phyloP scores from a whole-genome alignment of 331 rosid species.

The Phaseolus coccineus region DNA sequence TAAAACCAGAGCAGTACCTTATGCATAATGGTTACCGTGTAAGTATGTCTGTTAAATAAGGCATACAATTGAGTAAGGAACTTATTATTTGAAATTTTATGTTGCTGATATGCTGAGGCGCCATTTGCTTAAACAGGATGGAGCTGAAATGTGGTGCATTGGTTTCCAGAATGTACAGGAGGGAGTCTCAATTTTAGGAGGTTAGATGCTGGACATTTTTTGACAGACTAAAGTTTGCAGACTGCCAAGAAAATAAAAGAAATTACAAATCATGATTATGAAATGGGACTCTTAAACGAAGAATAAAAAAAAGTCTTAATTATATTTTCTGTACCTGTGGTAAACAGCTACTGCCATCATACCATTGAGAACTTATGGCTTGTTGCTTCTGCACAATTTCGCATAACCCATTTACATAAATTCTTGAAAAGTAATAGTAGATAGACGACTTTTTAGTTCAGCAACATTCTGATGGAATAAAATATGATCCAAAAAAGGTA shows the following conservation, averaged over 20 bases:
- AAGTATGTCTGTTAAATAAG: slow-evolving; percentile 49
- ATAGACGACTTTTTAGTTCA: slow-evolving; percentile 11
- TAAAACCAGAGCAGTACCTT: slow-evolving; percentile 94
- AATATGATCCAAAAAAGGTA: slow-evolving; percentile 13
- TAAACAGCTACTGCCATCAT: slow-evolving; percentile 12
- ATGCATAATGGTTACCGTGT: slow-evolving; percentile 64
- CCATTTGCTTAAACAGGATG: slow-evolving; percentile 60
- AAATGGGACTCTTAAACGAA: slow-evolving; percentile 14
- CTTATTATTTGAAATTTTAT: slow-evolving; percentile 43
- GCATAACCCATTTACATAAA: not conserved
- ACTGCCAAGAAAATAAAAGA: slow-evolving; percentile 10
- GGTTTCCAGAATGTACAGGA: slow-evolving; percentile 85
- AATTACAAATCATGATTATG: not conserved
- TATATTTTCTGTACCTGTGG: not conserved
- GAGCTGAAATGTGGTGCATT: slow-evolving; percentile 84
- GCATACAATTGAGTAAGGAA: slow-evolving; percentile 28
- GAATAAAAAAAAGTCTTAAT: slow-evolving; percentile 5
- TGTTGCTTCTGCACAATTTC: not conserved
- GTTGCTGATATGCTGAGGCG: slow-evolving; percentile 35
- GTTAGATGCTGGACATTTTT: slow-evolving; percentile 52
- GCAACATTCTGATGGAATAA: slow-evolving; percentile 6
- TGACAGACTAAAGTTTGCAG: slow-evolving; percentile 16
- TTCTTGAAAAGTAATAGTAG: not conserved
- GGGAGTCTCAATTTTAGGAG: slow-evolving; percentile 89
- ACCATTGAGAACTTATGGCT: slow-evolving; percentile 3